phyloP scores from a whole-genome alignment of 208 protist genomes.

The Leishmania arabica region DNA sequence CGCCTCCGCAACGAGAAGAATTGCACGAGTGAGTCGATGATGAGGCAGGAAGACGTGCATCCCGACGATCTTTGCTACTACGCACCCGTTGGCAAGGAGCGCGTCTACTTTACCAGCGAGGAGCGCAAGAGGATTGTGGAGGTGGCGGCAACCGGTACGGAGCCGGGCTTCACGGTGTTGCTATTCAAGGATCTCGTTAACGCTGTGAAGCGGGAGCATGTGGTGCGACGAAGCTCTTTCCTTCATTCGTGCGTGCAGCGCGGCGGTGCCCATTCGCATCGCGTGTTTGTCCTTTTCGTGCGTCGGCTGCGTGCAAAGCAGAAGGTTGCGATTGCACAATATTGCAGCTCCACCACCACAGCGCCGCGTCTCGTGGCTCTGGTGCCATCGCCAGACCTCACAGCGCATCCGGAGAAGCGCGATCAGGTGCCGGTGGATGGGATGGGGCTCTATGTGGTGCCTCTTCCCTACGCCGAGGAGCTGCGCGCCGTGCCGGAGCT shows the following conservation, averaged over 20 bases:
- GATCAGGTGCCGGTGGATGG: slow-evolving; percentile 47
- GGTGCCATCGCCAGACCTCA: slow-evolving; percentile 51
- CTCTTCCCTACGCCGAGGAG: slow-evolving; percentile 86
- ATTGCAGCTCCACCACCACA: slow-evolving; percentile 24
- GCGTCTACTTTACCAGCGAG: slow-evolving; percentile 40
- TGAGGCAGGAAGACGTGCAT: not conserved
- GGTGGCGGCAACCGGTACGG: slow-evolving; percentile 34
- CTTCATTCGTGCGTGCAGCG: slow-evolving; percentile 52
- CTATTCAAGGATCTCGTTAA: slow-evolving; percentile 67
- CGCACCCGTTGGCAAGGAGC: slow-evolving; percentile 30
- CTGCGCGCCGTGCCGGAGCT: slow-evolving; percentile 46
- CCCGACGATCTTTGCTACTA: slow-evolving; percentile 25
- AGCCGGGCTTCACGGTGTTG: slow-evolving; percentile 67
- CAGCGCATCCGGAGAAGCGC: slow-evolving; percentile 5
- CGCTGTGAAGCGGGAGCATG: slow-evolving; percentile 56
- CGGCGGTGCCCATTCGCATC: slow-evolving; percentile 44
- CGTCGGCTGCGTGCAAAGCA: slow-evolving; percentile 48
- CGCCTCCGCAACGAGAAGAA: not conserved
- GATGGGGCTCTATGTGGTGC: slow-evolving; percentile 82
- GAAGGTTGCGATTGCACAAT: slow-evolving; percentile 79
- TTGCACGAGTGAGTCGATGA: not conserved
- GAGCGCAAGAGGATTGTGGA: slow-evolving; percentile 44
- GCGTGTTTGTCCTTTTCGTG: slow-evolving; percentile 73
- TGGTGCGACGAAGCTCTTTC: slow-evolving; percentile 46
- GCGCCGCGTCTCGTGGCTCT: slow-evolving; percentile 78